Base-by-base conservation (phyloP, 176 grass and related monocot genomes). In the Avena eriantha region DNA sequence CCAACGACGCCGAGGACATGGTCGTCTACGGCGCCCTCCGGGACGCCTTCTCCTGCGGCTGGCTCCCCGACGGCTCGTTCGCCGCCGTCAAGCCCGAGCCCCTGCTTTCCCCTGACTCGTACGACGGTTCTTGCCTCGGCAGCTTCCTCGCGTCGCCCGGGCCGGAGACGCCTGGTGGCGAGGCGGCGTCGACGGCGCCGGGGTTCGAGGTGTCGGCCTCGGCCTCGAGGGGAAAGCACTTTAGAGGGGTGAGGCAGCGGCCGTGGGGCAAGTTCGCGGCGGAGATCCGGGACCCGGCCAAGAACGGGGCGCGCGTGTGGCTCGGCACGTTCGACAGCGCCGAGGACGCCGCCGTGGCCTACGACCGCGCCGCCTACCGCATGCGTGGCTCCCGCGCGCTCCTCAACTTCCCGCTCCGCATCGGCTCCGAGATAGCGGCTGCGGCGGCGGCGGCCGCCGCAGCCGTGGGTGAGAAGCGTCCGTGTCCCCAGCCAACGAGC, bases 261-360 rank as follows among this genome's bases (percentile, higher is more conserved):
- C 94, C 94, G 36, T 99, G 97, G 97, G 97, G 97, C 45, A 99
- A 99, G 80, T 99, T 92, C 87, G 97, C 97, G 7, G 94, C 97
- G 51, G 97, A 99, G 87, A 99, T 99, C 64, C 78, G 97, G n/a
- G 97, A 99, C 73, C 94, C 94, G 17, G 90, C 94, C 39, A 97
- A 68, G 92, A 92, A 97, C 92, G 94, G 94, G 31, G 94, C 94
- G 14, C 90, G 94, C 85, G 92, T 92, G 65, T 97, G 92, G 94
- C 87, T 95, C 63, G 94, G 94, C 81, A 95, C 94, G 7, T 95
- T 89, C 84, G 91, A 95, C 88, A 88, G 48, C 66, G 94, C 94
- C 22, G 94, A 94, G 90, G 90, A 94, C 50, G 94, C 94, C 80
- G 94, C 92, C 18, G 64, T 82, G 24, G 94, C 95, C 43, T 97